Evolutionary conservation across 2,329 filamentous ascomycete species (phyloP).

Genomic region (Zymoseptoria pseudotritici): DNA sequence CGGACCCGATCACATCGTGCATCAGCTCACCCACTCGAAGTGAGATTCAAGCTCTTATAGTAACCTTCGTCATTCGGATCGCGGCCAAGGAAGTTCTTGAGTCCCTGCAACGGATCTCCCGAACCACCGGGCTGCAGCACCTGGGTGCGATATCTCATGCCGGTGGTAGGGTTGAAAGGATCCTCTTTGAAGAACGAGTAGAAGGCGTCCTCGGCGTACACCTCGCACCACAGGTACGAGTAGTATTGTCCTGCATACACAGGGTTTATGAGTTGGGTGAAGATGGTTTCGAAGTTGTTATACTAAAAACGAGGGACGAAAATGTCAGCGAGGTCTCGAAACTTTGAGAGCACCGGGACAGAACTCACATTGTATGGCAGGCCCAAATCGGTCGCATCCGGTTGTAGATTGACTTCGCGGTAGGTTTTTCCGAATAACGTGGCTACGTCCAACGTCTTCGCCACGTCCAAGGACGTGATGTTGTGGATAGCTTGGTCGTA

Average conservation of each 20-base stretch:
- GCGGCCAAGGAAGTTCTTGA: constrained; percentile 5
- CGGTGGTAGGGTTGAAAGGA: not conserved
- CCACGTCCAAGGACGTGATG: not conserved
- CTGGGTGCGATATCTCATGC: not conserved
- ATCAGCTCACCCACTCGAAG: not conserved
- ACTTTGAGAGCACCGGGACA: no score
- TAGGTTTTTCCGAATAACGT: not conserved
- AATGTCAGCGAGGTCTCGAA: no score
- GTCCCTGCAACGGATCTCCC: not conserved
- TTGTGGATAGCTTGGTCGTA: not conserved
- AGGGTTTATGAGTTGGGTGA: not conserved
- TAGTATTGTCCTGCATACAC: constrained; percentile 6
- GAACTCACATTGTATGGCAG: no score
- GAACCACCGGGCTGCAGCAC: constrained; percentile 5
- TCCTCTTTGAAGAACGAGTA: constrained; percentile 3
- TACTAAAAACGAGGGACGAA: no score
- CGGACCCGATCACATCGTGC: not conserved
- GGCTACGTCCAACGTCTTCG: not conserved
- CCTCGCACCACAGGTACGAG: constrained; percentile 4
- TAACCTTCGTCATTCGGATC: constrained; percentile 2
- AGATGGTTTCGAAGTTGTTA: not conserved
- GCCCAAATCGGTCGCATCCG: not conserved
- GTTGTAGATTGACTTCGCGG: not conserved
- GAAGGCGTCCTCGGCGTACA: constrained; percentile 4
- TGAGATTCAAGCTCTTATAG: constrained; percentile 2